Evolutionary conservation across 352 stramenopile genomes (phyloP).

Genomic region (Globisporangium ultimum): DNA sequence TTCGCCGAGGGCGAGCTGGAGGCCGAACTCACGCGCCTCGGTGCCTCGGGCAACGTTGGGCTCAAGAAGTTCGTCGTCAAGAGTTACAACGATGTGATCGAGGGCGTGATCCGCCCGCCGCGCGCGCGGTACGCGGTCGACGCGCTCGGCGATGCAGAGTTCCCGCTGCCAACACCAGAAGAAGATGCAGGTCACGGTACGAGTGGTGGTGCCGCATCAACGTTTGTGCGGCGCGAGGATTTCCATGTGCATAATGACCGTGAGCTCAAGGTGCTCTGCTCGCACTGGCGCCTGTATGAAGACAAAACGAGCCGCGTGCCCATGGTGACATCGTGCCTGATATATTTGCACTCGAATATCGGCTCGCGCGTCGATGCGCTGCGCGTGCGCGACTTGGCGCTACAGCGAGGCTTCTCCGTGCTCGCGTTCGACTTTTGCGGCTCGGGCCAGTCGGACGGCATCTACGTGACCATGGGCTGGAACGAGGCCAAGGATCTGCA

Average conservation of each 20-base stretch:
- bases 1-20: slow-evolving; percentile 81
- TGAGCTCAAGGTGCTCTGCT: slow-evolving; percentile 59
- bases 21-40: slow-evolving; percentile 57
- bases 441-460: slow-evolving; percentile 69
- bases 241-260: slow-evolving; percentile 73
- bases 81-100: slow-evolving; percentile 74
- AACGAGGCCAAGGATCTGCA: slow-evolving; percentile 77
- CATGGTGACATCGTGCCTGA: slow-evolving; percentile 42
- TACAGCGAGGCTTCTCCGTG: slow-evolving; percentile 73
- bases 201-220: no score
- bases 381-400: slow-evolving; percentile 55
- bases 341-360: slow-evolving; percentile 86
- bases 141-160: slow-evolving; percentile 46
- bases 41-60: slow-evolving; percentile 61
- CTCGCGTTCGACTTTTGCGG: slow-evolving; percentile 82
- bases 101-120: slow-evolving; percentile 68
- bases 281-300: slow-evolving; percentile 70
- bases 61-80: slow-evolving; percentile 73
- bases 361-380: slow-evolving; percentile 68
- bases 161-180: slow-evolving; percentile 26
- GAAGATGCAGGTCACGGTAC: slow-evolving; percentile 12
- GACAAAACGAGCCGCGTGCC: slow-evolving; percentile 14
- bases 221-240: slow-evolving; percentile 36
- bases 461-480: slow-evolving; percentile 87
- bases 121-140: slow-evolving; percentile 49